Base-by-base conservation (phyloP, 805 yeast species). In the Wickerhamomyces queroliae region DNA sequence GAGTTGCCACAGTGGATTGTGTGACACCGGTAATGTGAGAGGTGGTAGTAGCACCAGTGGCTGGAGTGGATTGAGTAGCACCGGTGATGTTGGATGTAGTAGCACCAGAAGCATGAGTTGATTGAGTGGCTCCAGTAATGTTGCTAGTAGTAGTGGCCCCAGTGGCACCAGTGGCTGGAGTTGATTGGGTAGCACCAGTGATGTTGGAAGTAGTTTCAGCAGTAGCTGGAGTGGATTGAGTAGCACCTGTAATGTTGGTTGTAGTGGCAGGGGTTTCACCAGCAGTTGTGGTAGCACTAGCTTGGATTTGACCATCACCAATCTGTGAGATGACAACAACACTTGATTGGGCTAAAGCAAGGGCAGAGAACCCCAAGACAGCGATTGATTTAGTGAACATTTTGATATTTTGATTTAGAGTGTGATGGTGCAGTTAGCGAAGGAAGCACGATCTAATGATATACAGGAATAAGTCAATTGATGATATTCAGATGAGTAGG, bases 221-320 rank as follows among this genome's bases (percentile, higher is more conserved):
- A n/a, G 53, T 52, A 27, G 58, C 56, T 37, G 63, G 19, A 11
- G 48, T 41, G 20, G 50, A 41, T 18, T 72, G 72, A 55, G 24
- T 76, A 46, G 69, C 55, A 35, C 72, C 61, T 38, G 58, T 61
- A 17, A 70, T 67, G 44, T 62, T 70, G 27, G 72, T 60, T 38
- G 58, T 61, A 17, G 70, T 67, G 44, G 63, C 70, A 29, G 70
- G 68, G 43, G 70, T 69, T 45, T 65, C 70, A 36, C 69, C 59
- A 19, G 58, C 46, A 29, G 49, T 38, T 21, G 54, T 28, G 17
- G 51, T 33, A 12, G 48, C 33, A 18, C 56, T 35, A 18, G 54
- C 47, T 41, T 52, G 41, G 15, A 54, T 42, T 36, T 50, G 46
- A 30, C 47, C 50, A 36, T 46, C 46, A 40, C 40, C 42, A 40